A percentile compares a stretch with the other conserved stretches of the same genome.
Evolutionary conservation across 2,329 filamentous ascomycete genomes (phyloP).

Genomic region (Alternaria novae-zelandiae): DNA sequence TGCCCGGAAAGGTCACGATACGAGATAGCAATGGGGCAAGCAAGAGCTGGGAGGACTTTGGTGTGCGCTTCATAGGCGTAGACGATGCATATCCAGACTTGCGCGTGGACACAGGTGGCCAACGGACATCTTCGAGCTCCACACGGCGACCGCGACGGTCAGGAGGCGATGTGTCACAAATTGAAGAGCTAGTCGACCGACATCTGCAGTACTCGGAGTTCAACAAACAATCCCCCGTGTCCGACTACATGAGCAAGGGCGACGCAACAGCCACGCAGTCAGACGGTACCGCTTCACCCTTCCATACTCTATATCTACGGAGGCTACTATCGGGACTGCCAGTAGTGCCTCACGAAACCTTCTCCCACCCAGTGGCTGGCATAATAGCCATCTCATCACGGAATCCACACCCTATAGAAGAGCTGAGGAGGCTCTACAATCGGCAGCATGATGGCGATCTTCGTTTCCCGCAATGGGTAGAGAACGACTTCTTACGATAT

Average conservation of each 20-base stretch:
- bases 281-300: constrained; percentile 66
- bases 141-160: constrained; percentile 47
- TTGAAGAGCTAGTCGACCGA: constrained; percentile 80
- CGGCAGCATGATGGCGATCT: constrained; percentile 80
- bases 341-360: constrained; percentile 85
- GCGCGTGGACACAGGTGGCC: constrained; percentile 30
- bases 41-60: constrained; percentile 85
- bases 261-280: constrained; percentile 18
- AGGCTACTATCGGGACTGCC: constrained; percentile 81
- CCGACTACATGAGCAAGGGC: constrained; percentile 53
- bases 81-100: constrained; percentile 59
- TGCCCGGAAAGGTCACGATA: constrained; percentile 87
- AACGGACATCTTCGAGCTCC: constrained; percentile 34
- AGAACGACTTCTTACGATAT: constrained; percentile 91
- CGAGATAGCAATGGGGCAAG: constrained; percentile 88
- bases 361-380: constrained; percentile 91
- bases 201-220: constrained; percentile 79
- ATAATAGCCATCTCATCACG: constrained; percentile 94
- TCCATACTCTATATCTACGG: constrained; percentile 85
- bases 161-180: constrained; percentile 66
- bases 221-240: constrained; percentile 44
- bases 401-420: constrained; percentile 82
- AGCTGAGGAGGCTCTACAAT: constrained; percentile 81
- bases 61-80: constrained; percentile 81
- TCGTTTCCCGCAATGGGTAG: constrained; percentile 81